Percentiles rank a stretch among this genome's conserved stretches.
Evolutionary conservation across 495 filamentous ascomycete species (phyloP).

Genomic region (Aspergillus leporis): DNA sequence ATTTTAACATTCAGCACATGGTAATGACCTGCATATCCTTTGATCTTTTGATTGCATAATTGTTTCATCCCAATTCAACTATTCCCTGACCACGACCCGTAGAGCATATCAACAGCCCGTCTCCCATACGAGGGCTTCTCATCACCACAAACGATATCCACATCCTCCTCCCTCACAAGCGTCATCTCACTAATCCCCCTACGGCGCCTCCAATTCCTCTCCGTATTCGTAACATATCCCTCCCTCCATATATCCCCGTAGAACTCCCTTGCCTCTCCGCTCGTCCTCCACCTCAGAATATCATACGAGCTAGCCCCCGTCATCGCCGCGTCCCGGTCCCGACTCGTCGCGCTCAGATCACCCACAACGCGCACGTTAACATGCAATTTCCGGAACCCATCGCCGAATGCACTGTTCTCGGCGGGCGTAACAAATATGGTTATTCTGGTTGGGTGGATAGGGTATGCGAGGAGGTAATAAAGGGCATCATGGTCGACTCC

Average conservation of each 20-base stretch:
- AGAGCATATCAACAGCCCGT: not conserved
- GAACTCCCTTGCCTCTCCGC: slow-evolving; percentile 22
- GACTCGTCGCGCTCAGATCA: slow-evolving; percentile 15
- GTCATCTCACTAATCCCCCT: slow-evolving; percentile 22
- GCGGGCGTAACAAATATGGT: slow-evolving; percentile 26
- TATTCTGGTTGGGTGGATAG: slow-evolving; percentile 22
- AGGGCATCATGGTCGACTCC: slow-evolving; percentile 33
- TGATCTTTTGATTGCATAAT: no score
- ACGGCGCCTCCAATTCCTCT: slow-evolving; percentile 31
- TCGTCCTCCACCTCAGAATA: slow-evolving; percentile 26
- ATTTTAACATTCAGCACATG: no score
- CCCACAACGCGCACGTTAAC: slow-evolving; percentile 25
- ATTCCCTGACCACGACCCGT: not conserved
- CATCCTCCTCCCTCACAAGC: slow-evolving; percentile 11
- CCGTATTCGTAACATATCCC: slow-evolving; percentile 32
- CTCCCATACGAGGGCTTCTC: not conserved
- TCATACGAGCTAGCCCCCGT: slow-evolving; percentile 30
- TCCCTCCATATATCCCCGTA: slow-evolving; percentile 23
- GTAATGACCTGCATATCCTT: no score
- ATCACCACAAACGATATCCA: slow-evolving; percentile 6
- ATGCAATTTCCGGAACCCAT: slow-evolving; percentile 10
- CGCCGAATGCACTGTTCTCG: slow-evolving; percentile 24
- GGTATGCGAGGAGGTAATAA: slow-evolving; percentile 26
- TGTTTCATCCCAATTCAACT: no score
- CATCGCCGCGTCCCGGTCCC: slow-evolving; percentile 29